Evolutionary conservation across 805 yeast genomes (phyloP), one percentile per base, ranked within the genome.

Genomic region (Metahyphopichia silvanorum): DNA sequence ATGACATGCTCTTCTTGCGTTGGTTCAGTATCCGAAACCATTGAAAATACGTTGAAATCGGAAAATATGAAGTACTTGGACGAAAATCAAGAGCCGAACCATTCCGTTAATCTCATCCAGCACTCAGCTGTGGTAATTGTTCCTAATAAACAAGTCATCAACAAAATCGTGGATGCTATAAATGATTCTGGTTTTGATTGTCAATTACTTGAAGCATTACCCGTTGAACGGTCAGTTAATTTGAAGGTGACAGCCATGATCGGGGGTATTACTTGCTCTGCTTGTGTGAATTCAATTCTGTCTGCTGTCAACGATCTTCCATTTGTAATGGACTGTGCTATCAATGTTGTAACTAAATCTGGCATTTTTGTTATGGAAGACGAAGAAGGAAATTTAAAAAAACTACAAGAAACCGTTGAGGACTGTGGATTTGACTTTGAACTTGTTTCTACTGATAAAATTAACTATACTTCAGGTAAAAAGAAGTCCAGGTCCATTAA

Each of bases 181-280:
- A 43, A 47, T 13, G 63, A 58, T 14, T 38, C 49, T 5, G 71
- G 71, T 1, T 64, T 60, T 43, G 69, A 68, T 6, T 73, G 79
- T 25, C 69, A 63, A 13, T 56, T 82, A 10, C 49, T 77, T 5
- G 86, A 82, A 42, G 61, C 82, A 6, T 49, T 79, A 15, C 88
- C 86, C 1, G 69, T 79, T 3, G 69, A 69, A 20, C 60, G 73
- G 21, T 60, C 75, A 5, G 47, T 61, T 5, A 71, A 68, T 34
- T 72, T 63, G 43, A 71, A 70, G 43, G 73, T 80, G 6, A 60
- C 68, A 8, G 87, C 86, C 1, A 57, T 77, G 0, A 76, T 84
- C 27, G 84, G 82, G 8, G 91, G 89, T 3, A 82, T 83, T 53
- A 77, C 87, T 0, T 84, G 91, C 57, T 78, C 84, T 6, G 76